A percentile compares a stretch with the other conserved stretches of the same genome.
Evolutionary conservation across 306 rosid species (phyloP).

Genomic region (Malus fusca): DNA sequence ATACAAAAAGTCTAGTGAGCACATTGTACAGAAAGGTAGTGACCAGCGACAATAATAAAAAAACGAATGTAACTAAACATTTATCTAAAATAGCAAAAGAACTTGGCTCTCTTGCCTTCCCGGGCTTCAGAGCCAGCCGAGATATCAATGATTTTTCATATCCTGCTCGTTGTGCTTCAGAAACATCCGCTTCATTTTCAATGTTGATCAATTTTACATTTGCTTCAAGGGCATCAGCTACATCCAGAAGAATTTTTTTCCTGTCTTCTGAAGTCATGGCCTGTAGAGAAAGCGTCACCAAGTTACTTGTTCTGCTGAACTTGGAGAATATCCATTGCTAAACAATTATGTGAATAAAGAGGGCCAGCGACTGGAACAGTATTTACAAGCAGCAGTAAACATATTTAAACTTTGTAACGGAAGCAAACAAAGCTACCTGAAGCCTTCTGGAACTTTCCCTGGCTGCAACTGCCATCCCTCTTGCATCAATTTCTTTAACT

Average conservation of each 20-base stretch:
- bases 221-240: slow-evolving; percentile 90
- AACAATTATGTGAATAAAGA: not conserved
- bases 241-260: slow-evolving; percentile 65
- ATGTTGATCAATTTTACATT: slow-evolving; percentile 46
- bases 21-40: not conserved
- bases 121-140: slow-evolving; percentile 72
- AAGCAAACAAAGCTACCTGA: slow-evolving; percentile 51
- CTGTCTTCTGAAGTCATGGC: slow-evolving; percentile 72
- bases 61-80: not conserved
- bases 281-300: slow-evolving; percentile 36
- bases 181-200: slow-evolving; percentile 87
- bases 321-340: not conserved
- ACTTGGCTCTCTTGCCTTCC: slow-evolving; percentile 52
- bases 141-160: slow-evolving; percentile 73
- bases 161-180: slow-evolving; percentile 69
- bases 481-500: slow-evolving; percentile 59
- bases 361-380: not conserved
- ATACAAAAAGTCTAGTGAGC: not conserved
- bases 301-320: slow-evolving; percentile 20
- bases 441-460: slow-evolving; percentile 92
- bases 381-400: not conserved
- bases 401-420: not conserved
- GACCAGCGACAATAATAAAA: not conserved
- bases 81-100: slow-evolving; percentile 4
- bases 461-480: slow-evolving; percentile 94